A percentile compares a stretch with the other conserved stretches of the same genome.
Evolutionary conservation across 768 basidiomycete species (phyloP).

Genomic region (Leccinum pellstonianum): DNA sequence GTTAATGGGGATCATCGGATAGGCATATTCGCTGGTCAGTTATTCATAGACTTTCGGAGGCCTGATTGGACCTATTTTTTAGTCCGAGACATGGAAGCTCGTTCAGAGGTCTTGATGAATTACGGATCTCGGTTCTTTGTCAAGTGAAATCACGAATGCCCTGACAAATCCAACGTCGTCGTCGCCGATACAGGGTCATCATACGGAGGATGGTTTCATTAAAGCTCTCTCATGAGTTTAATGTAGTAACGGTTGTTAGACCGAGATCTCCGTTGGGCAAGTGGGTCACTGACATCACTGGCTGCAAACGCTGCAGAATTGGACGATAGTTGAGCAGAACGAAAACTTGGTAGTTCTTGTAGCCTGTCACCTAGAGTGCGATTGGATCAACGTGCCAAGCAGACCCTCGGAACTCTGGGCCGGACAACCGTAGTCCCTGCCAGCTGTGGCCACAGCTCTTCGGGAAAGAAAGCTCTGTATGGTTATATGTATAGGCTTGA

Average conservation of each 20-base stretch:
- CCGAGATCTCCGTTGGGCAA: not conserved
- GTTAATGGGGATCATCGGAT: constrained; percentile 71
- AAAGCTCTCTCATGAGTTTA: constrained; percentile 1
- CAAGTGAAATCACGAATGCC: constrained; percentile 2
- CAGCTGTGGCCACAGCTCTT: not conserved
- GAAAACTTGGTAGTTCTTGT: not conserved
- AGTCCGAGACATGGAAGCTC: constrained; percentile 42
- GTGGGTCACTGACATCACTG: not conserved
- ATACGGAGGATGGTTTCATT: constrained; percentile 4
- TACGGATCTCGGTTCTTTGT: constrained; percentile 55
- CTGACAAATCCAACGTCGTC: not conserved
- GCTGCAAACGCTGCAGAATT: too few species aligned
- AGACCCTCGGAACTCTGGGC: not conserved
- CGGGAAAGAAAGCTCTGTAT: constrained; percentile 5
- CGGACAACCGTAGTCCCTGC: not conserved
- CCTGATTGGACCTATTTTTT: not conserved
- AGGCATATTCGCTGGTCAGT: constrained; percentile 43
- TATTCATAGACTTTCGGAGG: not conserved
- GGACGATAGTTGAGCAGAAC: not conserved
- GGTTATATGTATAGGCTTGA: not conserved
- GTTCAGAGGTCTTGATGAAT: constrained; percentile 54
- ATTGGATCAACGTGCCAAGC: not conserved
- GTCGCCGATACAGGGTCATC: not conserved
- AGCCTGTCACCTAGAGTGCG: not conserved
- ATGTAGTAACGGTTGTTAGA: not conserved